phyloP scores from a whole-genome alignment of 2,329 filamentous ascomycete genomes.

The Colletotrichum phormii region DNA sequence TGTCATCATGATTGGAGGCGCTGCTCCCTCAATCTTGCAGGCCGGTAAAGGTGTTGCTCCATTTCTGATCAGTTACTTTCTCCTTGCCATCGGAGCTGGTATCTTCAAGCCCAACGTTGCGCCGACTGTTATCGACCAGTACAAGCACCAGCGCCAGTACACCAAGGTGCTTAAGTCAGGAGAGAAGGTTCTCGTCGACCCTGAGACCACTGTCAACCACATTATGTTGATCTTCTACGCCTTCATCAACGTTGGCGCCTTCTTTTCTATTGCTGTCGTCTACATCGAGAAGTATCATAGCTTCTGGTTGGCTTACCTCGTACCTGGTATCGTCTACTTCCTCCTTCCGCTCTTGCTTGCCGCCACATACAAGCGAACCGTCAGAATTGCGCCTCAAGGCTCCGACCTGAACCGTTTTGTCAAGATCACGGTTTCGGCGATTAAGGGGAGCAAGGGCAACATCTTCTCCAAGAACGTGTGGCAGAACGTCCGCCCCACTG shows the following conservation, averaged over 20 bases:
- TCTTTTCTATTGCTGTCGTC: slow-evolving; percentile 62
- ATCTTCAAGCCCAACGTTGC: slow-evolving; percentile 81
- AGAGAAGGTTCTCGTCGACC: slow-evolving; percentile 76
- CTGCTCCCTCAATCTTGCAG: slow-evolving; percentile 56
- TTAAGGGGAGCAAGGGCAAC: slow-evolving; percentile 64
- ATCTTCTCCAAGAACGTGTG: slow-evolving; percentile 67
- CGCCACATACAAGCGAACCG: slow-evolving; percentile 67
- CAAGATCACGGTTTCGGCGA: slow-evolving; percentile 64
- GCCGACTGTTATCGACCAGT: slow-evolving; percentile 75
- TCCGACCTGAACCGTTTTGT: slow-evolving; percentile 72
- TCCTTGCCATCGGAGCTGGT: slow-evolving; percentile 70
- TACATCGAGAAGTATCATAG: slow-evolving; percentile 64
- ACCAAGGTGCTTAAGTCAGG: slow-evolving; percentile 66
- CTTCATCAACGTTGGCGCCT: slow-evolving; percentile 65
- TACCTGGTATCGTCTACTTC: slow-evolving; percentile 65
- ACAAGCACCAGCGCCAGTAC: slow-evolving; percentile 48
- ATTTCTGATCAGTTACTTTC: slow-evolving; percentile 70
- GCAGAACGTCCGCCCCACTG: slow-evolving; percentile 68
- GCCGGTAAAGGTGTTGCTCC: slow-evolving; percentile 62
- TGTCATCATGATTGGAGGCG: slow-evolving; percentile 74
- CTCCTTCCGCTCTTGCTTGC: slow-evolving; percentile 68
- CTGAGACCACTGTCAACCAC: slow-evolving; percentile 71
- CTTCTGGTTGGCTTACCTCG: slow-evolving; percentile 61
- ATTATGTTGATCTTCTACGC: slow-evolving; percentile 75
- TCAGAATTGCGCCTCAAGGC: slow-evolving; percentile 69